Evolutionary conservation across 495 filamentous ascomycete species (phyloP).

Genomic region (Penicillium soppii): DNA sequence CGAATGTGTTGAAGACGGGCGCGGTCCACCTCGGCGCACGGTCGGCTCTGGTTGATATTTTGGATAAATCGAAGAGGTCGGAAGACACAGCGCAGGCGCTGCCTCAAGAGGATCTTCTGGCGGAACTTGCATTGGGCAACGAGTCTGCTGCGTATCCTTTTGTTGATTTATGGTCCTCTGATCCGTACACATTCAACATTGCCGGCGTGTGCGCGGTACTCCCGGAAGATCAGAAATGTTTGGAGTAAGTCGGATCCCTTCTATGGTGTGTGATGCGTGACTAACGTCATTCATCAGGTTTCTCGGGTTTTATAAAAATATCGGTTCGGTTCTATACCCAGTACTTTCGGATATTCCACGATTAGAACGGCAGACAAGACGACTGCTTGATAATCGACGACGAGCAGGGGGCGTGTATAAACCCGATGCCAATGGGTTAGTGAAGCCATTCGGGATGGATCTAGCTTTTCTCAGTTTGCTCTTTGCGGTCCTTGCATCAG

Average conservation of each 20-base stretch:
- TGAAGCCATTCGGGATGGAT: constrained; percentile 45
- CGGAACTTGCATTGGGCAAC: constrained; percentile 78
- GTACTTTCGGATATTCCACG: constrained; percentile 68
- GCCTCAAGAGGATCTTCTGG: constrained; percentile 75
- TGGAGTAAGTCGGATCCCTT: constrained; percentile 39
- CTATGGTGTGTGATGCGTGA: not conserved
- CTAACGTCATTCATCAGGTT: constrained; percentile 43
- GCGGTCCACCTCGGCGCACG: constrained; percentile 57
- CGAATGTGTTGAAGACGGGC: constrained; percentile 43
- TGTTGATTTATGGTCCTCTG: constrained; percentile 60
- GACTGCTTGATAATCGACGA: constrained; percentile 65
- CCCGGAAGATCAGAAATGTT: constrained; percentile 61
- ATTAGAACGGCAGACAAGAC: constrained; percentile 63
- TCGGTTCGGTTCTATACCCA: constrained; percentile 76
- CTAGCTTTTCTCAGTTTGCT: constrained; percentile 46
- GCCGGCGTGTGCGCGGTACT: constrained; percentile 68
- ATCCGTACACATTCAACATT: constrained; percentile 68
- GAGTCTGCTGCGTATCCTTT: constrained; percentile 78
- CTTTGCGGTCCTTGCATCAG: constrained; percentile 78
- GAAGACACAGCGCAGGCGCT: constrained; percentile 50
- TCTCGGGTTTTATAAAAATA: constrained; percentile 72
- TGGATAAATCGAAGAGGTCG: constrained; percentile 39
- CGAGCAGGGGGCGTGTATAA: constrained; percentile 43
- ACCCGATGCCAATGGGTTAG: constrained; percentile 34
- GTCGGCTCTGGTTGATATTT: constrained; percentile 53